Evolutionary conservation across 345 rosid genomes (phyloP).

Genomic region (Kernera saxatilis): DNA sequence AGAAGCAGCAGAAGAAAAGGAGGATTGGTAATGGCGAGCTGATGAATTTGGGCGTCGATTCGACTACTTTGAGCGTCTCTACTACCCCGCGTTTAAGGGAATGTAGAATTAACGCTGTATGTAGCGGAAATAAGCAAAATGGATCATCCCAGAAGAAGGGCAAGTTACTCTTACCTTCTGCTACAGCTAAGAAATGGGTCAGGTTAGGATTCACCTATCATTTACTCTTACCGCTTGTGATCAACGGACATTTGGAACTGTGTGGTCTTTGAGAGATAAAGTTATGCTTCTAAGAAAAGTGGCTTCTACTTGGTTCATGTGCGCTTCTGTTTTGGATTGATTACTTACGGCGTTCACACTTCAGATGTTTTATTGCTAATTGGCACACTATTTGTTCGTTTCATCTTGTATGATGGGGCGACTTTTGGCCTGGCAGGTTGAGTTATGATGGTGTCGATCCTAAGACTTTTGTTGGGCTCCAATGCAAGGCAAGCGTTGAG

Average conservation of each 20-base stretch:
- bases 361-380: not conserved
- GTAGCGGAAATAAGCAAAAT: constrained; percentile 14
- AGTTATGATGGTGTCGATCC: constrained; percentile 70
- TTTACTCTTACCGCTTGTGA: not conserved
- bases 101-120: constrained; percentile 37
- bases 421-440: constrained; percentile 49
- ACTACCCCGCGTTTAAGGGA: constrained; percentile 58
- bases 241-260: not conserved
- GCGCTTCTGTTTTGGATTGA: not conserved
- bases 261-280: not conserved
- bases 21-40: constrained; percentile 56
- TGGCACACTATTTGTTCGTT: not conserved
- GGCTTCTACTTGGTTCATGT: not conserved
- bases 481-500: constrained; percentile 76
- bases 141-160: constrained; percentile 35
- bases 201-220: constrained; percentile 42
- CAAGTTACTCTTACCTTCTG: constrained; percentile 27
- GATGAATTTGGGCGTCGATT: constrained; percentile 62
- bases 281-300: not conserved
- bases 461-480: constrained; percentile 55
- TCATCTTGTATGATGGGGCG: not conserved
- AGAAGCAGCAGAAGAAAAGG: constrained; percentile 35
- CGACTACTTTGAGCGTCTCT: constrained; percentile 33
- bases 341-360: not conserved
- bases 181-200: constrained; percentile 64